These are phyloP conservation scores for Zymoseptoria passerinii DNA, from an alignment of 2,329 filamentous ascomycete species.

Conservation along the genomic window DNA sequence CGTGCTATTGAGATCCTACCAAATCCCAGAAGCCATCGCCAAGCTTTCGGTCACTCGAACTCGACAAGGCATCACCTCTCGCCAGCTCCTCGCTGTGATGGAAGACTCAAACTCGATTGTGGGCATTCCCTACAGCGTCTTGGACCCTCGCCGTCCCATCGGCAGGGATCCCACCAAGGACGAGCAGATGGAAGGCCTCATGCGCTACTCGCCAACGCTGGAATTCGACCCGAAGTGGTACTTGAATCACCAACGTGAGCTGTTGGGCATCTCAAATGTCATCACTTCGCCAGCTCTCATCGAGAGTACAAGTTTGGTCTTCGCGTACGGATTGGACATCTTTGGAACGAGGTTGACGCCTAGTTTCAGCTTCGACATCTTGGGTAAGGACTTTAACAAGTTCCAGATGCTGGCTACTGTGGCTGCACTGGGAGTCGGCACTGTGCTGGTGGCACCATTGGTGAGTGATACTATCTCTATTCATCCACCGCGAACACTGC, in stretches of 20 bases:
- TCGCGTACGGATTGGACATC: conserved; percentile 80
- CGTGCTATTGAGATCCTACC: conserved; percentile 69
- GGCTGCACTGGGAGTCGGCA: conserved; percentile 66
- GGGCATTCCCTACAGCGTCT: conserved; percentile 65
- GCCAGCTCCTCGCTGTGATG: conserved; percentile 72
- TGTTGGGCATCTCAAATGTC: conserved; percentile 65
- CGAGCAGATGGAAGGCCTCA: conserved; percentile 77
- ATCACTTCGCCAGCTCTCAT: conserved; percentile 69
- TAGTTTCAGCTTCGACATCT: conserved; percentile 80
- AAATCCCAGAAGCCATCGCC: conserved; percentile 70
- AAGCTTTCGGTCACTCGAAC: conserved; percentile 80
- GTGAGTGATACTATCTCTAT: conserved; percentile 48
- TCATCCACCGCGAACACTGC: conserved; percentile 3
- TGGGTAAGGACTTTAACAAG: conserved; percentile 92
- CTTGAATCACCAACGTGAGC: conserved; percentile 72
- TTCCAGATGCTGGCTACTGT: conserved; percentile 77
- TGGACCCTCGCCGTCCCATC: conserved; percentile 81
- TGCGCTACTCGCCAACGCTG: conserved; percentile 65
- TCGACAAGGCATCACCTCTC: conserved; percentile 79
- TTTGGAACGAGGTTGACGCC: conserved; percentile 83
- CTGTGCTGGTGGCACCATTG: conserved; percentile 72
- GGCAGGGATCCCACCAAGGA: conserved; percentile 71
- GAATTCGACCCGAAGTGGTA: conserved; percentile 77
- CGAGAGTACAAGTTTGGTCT: conserved; percentile 84
- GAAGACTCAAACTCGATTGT: conserved; percentile 65